phyloP scores from a whole-genome alignment of 306 rosid genomes.

The Cicer pinnatifidum region DNA sequence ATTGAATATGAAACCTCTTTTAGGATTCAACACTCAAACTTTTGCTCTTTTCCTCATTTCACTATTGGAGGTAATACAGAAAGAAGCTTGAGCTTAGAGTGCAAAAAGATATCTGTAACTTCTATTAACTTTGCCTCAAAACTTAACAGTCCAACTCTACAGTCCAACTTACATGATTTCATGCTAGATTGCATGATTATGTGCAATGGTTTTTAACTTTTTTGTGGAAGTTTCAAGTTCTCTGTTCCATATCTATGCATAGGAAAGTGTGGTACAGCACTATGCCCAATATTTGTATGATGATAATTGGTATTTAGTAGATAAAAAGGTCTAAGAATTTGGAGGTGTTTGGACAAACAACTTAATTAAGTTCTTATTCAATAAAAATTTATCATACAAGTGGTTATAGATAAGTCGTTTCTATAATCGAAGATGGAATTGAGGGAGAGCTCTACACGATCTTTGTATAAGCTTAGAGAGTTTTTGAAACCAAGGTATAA shows the following conservation, averaged over 20 bases:
- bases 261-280: conserved; percentile 3
- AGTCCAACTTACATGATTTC: background rate
- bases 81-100: conserved; percentile 24
- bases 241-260: conserved; percentile 9
- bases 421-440: background rate
- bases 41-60: background rate
- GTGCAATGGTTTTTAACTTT: background rate
- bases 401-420: background rate
- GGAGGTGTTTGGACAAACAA: background rate
- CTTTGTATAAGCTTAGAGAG: background rate
- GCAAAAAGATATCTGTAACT: conserved; percentile 15
- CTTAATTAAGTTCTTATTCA: background rate
- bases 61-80: conserved; percentile 10
- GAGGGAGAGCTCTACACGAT: background rate
- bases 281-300: background rate
- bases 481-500: background rate
- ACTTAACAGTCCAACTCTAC: background rate
- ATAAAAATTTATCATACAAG: background rate
- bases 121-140: conserved; percentile 7
- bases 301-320: background rate
- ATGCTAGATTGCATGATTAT: conserved; percentile 12
- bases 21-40: background rate
- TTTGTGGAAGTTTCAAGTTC: background rate
- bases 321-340: background rate
- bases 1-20: background rate